phyloP scores from a whole-genome alignment of 371 early-diverging fungal species.

The Lichtheimia ramosa region DNA sequence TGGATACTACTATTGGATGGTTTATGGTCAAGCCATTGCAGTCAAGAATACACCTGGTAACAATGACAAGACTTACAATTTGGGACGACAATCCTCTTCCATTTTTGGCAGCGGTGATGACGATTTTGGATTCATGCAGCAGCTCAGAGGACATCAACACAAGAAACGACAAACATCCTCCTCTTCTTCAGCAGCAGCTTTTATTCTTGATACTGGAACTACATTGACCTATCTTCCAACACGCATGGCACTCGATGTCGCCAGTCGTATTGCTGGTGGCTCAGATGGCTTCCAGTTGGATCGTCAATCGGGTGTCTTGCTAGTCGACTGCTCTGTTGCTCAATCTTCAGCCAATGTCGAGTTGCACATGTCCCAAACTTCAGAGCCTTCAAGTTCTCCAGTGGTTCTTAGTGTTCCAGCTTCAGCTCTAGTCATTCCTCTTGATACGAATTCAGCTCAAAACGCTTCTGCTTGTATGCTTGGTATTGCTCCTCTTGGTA shows the following conservation, averaged over 20 bases:
- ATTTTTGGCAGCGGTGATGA: no score
- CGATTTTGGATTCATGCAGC: no score
- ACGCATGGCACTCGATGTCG: conserved; percentile 28
- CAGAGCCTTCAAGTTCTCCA: conserved; percentile 11
- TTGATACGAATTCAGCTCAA: conserved; percentile 23
- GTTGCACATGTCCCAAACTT: conserved; percentile 32
- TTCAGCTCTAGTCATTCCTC: conserved; percentile 41
- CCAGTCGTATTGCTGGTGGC: conserved; percentile 26
- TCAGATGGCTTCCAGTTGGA: conserved; percentile 26
- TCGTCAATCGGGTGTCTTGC: conserved; percentile 30
- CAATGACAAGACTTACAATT: conserved; percentile 12
- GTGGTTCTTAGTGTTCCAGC: conserved; percentile 36
- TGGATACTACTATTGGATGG: conserved; percentile 49
- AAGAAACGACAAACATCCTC: background rate
- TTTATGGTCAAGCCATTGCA: conserved; percentile 42
- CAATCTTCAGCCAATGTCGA: conserved; percentile 25
- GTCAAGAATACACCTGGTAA: conserved; percentile 19
- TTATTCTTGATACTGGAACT: conserved; percentile 49
- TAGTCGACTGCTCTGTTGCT: conserved; percentile 33
- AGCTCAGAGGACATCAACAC: no score
- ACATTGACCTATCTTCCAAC: conserved; percentile 46
- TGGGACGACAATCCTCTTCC: background rate
- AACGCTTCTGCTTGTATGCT: conserved; percentile 38
- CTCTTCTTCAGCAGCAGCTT: conserved; percentile 21
- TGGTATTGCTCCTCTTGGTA: conserved; percentile 44